phyloP scores from a whole-genome alignment of 352 stramenopile species.

The Phytophthora sansomeana region DNA sequence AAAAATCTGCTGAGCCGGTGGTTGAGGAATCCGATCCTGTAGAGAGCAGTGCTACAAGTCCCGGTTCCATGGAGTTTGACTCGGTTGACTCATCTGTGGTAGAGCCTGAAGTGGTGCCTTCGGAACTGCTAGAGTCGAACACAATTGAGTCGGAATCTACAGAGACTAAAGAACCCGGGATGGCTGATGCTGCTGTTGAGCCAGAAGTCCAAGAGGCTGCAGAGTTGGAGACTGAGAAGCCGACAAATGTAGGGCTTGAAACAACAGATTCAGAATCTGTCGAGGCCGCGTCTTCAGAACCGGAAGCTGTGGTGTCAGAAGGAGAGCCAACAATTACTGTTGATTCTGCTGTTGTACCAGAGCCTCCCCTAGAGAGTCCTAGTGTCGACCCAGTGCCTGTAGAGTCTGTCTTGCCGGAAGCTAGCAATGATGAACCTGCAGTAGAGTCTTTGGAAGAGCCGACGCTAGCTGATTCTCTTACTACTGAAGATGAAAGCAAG shows the following conservation, averaged over 20 bases:
- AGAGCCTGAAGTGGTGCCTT: too few relatives aligned
- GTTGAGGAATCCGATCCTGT: too few relatives aligned
- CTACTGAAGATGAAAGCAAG: background rate
- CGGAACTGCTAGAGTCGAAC: too few relatives aligned
- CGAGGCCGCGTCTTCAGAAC: background rate
- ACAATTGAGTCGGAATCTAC: too few relatives aligned
- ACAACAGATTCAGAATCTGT: conserved; percentile 1
- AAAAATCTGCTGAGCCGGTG: too few relatives aligned
- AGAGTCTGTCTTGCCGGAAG: background rate
- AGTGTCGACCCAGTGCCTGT: background rate
- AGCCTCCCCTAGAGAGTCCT: conserved; percentile 1
- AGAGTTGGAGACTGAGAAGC: too few relatives aligned
- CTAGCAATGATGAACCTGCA: conserved; percentile 1
- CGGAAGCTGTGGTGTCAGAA: conserved; percentile 4
- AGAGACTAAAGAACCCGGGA: too few relatives aligned
- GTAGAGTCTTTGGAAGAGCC: background rate
- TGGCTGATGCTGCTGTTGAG: too few relatives aligned
- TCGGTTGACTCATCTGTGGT: too few relatives aligned
- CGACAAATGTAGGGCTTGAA: background rate
- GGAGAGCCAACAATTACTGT: background rate
- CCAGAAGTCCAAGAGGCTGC: too few relatives aligned
- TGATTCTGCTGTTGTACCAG: background rate
- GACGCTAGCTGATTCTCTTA: conserved; percentile 3
- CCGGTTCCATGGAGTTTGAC: too few relatives aligned
- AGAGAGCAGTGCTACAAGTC: too few relatives aligned